phyloP scores from a whole-genome alignment of 2,329 filamentous ascomycete species.

The Daldinia eschscholtzii region DNA sequence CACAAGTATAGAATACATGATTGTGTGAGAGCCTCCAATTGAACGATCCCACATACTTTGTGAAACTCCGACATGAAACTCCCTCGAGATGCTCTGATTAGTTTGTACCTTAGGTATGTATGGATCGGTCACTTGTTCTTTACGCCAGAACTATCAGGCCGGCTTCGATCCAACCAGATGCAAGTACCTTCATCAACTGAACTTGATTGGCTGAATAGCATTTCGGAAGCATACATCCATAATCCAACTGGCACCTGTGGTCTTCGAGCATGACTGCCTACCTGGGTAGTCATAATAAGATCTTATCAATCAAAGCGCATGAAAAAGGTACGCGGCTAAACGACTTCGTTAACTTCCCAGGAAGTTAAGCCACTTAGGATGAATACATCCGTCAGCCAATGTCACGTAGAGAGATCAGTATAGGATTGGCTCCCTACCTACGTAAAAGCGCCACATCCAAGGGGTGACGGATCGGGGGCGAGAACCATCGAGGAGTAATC shows the following conservation, averaged over 20 bases:
- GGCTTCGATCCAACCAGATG: background rate
- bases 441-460: background rate
- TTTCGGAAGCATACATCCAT: slow-evolving; percentile 1
- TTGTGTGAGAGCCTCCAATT: background rate
- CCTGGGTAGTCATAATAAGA: background rate
- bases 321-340: background rate
- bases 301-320: background rate
- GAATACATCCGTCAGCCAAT: background rate
- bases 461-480: background rate
- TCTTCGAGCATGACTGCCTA: background rate
- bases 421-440: background rate
- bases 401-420: background rate
- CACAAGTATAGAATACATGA: background rate
- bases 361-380: background rate
- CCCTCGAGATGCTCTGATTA: background rate
- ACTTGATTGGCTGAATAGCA: background rate
- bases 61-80: background rate
- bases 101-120: background rate
- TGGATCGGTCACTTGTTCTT: background rate
- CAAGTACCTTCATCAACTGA: background rate
- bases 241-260: background rate
- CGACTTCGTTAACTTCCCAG: background rate
- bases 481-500: slow-evolving; percentile 1
- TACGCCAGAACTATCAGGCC: background rate
- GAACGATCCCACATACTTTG: background rate